Evolutionary conservation across 768 basidiomycete species (phyloP).

Genomic region (Kwoniella bestiolae): DNA sequence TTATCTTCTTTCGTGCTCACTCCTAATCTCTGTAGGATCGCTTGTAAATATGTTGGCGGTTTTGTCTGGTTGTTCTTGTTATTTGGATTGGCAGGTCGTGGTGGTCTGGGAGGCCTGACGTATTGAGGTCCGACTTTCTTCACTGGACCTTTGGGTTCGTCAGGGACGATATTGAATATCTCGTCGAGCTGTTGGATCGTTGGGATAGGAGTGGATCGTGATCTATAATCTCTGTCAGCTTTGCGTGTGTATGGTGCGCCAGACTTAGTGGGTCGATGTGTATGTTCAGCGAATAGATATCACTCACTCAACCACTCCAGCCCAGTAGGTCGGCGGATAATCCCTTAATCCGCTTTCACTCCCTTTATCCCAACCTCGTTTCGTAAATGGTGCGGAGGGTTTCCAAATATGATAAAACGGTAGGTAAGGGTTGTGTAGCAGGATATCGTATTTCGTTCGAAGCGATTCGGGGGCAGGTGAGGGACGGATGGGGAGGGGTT

Average conservation of each 20-base stretch:
- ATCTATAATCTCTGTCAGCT: conserved; percentile 61
- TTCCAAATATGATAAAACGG: conserved; percentile 92
- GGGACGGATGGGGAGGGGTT: conserved; percentile 58
- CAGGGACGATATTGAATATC: conserved; percentile 72
- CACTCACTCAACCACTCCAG: conserved; percentile 83
- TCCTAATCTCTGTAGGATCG: neutral
- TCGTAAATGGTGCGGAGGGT: conserved; percentile 72
- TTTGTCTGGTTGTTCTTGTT: neutral
- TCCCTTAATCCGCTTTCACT: conserved; percentile 71
- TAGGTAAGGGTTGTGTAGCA: conserved; percentile 64
- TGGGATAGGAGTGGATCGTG: conserved; percentile 79
- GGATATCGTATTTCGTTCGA: conserved; percentile 28
- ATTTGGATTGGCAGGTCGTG: neutral
- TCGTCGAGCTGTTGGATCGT: conserved; percentile 74
- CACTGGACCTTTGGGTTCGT: conserved; percentile 60
- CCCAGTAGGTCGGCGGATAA: conserved; percentile 78
- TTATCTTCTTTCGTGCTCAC: conserved; percentile 4
- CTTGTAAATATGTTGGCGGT: neutral
- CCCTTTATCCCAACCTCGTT: conserved; percentile 51
- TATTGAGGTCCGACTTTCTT: conserved; percentile 40
- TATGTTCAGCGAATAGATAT: neutral
- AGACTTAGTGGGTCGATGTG: too few relatives aligned
- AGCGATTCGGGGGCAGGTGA: conserved; percentile 19
- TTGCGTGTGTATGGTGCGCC: neutral
- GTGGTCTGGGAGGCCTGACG: conserved; percentile 9